Percentiles rank a stretch among this genome's conserved stretches.
Conservation (phyloP, 768 basidiomycete genomes). For the Cantharellus cinnabarinus region DNA sequence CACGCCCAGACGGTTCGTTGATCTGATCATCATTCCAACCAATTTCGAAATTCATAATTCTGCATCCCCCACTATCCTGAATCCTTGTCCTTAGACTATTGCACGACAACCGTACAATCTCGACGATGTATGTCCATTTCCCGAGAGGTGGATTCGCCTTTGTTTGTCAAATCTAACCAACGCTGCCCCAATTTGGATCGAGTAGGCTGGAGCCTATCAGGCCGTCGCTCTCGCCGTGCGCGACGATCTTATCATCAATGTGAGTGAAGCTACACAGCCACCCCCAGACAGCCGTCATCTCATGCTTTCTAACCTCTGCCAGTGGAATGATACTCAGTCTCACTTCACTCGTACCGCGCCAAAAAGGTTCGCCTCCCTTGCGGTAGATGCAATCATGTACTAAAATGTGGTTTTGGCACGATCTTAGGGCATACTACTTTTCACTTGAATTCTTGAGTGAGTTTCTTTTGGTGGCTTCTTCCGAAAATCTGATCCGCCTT, state of each 20-base stretch:
- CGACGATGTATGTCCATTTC: constrained; percentile 21
- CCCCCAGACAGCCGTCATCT: background rate
- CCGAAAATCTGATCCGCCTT: background rate
- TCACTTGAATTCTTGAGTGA: constrained; percentile 84
- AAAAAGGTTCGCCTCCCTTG: constrained; percentile 23
- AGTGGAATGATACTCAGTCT: constrained; percentile 72
- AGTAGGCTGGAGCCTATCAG: constrained; percentile 67
- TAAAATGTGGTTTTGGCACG: background rate
- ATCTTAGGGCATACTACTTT: constrained; percentile 64
- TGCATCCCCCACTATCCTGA: no score
- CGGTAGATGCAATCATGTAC: background rate
- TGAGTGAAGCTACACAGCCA: background rate
- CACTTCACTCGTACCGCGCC: constrained; percentile 63
- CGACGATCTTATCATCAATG: constrained; percentile 62
- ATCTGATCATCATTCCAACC: no score
- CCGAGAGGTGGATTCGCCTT: background rate
- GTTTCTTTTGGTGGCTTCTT: constrained; percentile 15
- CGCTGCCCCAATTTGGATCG: background rate
- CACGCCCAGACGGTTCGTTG: constrained; percentile 45
- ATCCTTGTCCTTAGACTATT: constrained; percentile 26
- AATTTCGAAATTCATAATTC: no score
- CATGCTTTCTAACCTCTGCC: background rate
- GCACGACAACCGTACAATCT: constrained; percentile 84
- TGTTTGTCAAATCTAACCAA: background rate
- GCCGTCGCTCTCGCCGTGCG: constrained; percentile 74